Evolutionary conservation across 2,329 filamentous ascomycete genomes (phyloP).

Genomic region (Trichophyton mentagrophytes): DNA sequence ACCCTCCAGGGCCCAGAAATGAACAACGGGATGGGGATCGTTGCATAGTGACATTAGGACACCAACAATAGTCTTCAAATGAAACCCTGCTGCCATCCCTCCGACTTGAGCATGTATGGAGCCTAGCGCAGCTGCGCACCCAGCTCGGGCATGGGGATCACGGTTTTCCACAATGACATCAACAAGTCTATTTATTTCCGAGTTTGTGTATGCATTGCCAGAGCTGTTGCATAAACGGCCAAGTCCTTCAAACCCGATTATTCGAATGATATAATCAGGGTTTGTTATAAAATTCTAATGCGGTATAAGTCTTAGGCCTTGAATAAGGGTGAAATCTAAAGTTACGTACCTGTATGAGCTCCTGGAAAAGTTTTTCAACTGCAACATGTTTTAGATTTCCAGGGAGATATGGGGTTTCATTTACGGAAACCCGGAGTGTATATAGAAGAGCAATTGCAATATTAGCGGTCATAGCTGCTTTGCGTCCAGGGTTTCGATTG

Average conservation of each 20-base stretch:
- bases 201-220: constrained; percentile 77
- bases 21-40: constrained; percentile 86
- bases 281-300: constrained; percentile 59
- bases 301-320: background rate
- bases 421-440: constrained; percentile 70
- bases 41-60: constrained; percentile 97
- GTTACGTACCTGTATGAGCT: constrained; percentile 59
- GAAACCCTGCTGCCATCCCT: constrained; percentile 92
- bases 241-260: constrained; percentile 70
- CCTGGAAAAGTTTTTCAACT: constrained; percentile 59
- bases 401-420: constrained; percentile 58
- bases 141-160: constrained; percentile 83
- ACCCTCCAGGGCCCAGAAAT: constrained; percentile 91
- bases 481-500: constrained; percentile 75
- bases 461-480: constrained; percentile 83
- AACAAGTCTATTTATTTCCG: constrained; percentile 79
- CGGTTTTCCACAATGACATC: constrained; percentile 90
- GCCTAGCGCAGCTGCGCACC: constrained; percentile 85
- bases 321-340: background rate
- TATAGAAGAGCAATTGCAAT: constrained; percentile 68
- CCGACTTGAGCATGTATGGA: constrained; percentile 91
- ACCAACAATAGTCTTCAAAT: constrained; percentile 92
- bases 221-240: constrained; percentile 74
- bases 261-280: constrained; percentile 73
- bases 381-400: constrained; percentile 62